Percentiles rank a stretch among this genome's conserved stretches.
These are phyloP conservation scores for Kwoniella shivajii DNA, from an alignment of 1,284 basidiomycete genomes.

Conservation along the genomic window DNA sequence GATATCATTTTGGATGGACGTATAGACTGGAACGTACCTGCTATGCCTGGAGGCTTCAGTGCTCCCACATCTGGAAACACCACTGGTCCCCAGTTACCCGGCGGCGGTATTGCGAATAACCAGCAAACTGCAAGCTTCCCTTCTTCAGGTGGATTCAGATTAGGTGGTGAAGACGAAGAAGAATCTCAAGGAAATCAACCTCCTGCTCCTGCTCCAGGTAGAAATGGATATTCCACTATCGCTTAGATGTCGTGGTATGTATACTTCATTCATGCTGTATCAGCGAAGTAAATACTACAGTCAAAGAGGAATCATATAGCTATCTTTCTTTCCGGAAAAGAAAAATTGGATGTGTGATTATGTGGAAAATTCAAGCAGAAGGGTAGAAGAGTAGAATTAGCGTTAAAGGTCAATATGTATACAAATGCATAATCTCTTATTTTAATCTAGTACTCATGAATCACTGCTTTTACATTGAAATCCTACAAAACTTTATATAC, in stretches of 20 bases:
- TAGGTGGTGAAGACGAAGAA: constrained; percentile 36
- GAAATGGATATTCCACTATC: constrained; percentile 23
- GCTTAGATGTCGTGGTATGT: constrained; percentile 3
- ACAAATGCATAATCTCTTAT: no score
- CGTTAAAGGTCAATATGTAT: no score
- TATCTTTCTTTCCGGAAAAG: no score
- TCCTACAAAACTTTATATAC: no score
- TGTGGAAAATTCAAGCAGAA: no score
- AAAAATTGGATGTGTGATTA: no score
- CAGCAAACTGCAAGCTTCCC: constrained; percentile 22
- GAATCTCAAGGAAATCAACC: constrained; percentile 15
- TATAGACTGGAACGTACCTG: constrained; percentile 16
- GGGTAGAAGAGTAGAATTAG: no score
- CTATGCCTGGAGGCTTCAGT: constrained; percentile 13
- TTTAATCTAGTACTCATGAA: no score
- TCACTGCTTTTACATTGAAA: no score
- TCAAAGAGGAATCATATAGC: no score
- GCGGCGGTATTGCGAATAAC: not conserved
- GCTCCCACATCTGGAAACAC: not conserved
- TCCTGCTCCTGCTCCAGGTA: constrained; percentile 12
- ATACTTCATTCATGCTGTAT: not conserved
- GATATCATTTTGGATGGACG: not conserved
- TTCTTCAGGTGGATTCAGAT: constrained; percentile 33
- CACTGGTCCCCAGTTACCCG: not conserved
- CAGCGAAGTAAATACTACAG: no score